Evolutionary conservation across 305 asterid genomes (phyloP).

Genomic region (Salvia sclarea): DNA sequence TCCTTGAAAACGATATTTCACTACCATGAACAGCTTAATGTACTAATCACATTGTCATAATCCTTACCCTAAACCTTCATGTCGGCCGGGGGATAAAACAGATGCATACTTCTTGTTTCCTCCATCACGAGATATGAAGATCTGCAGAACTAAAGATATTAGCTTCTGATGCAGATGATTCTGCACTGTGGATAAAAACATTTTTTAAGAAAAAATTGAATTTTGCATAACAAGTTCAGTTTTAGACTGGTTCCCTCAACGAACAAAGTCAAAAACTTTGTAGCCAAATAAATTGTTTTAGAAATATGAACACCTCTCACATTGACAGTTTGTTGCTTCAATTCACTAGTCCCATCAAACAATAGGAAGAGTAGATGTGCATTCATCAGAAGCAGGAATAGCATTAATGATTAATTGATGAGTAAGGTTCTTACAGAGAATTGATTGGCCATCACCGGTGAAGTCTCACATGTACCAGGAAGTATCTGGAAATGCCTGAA

Average conservation of each 20-base stretch:
- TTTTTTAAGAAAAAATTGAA: background rate
- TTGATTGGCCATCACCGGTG: constrained; percentile 98
- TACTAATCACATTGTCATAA: background rate
- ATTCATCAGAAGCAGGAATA: constrained; percentile 6
- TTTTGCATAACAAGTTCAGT: background rate
- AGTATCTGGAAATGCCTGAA: constrained; percentile 89
- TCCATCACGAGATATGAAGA: constrained; percentile 95
- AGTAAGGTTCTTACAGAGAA: constrained; percentile 70
- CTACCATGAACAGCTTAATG: background rate
- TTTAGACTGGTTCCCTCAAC: background rate
- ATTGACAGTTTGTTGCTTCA: background rate
- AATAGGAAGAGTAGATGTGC: background rate
- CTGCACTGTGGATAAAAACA: background rate
- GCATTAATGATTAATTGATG: constrained; percentile 10
- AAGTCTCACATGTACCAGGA: constrained; percentile 93
- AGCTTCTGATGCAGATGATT: background rate
- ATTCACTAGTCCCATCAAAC: background rate
- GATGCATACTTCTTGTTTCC: constrained; percentile 91
- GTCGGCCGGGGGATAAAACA: constrained; percentile 92
- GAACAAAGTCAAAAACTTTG: background rate
- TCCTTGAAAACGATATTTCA: constrained; percentile 20
- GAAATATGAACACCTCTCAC: background rate
- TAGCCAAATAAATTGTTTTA: background rate
- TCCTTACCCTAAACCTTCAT: constrained; percentile 85
- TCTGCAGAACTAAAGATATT: constrained; percentile 50